phyloP scores from a whole-genome alignment of 495 filamentous ascomycete genomes.

The Aspergillus campestris region DNA sequence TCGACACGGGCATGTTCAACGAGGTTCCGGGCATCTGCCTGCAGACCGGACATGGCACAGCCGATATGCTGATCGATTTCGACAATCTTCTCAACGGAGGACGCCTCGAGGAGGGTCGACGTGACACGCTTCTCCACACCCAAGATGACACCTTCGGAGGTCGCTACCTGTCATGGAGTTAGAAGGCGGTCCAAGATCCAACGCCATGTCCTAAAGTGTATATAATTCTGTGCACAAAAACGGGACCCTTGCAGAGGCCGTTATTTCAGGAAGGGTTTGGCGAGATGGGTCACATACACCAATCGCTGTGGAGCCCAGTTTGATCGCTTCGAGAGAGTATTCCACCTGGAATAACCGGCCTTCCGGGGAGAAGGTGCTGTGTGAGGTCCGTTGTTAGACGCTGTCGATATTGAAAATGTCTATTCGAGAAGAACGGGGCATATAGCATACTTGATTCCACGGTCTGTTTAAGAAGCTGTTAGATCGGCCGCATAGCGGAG shows the following conservation, averaged over 20 bases:
- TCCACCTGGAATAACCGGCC: conserved; percentile 99
- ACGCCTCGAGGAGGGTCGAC: conserved; percentile 90
- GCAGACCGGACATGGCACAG: conserved; percentile 95
- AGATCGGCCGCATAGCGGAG: conserved; percentile 17
- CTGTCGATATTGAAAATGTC: neutral
- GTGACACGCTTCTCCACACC: conserved; percentile 99
- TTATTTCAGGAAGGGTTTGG: neutral
- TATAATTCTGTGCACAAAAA: neutral
- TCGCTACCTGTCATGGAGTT: conserved; percentile 58
- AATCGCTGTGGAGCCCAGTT: conserved; percentile 96
- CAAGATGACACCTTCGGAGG: conserved; percentile 84
- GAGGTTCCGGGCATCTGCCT: conserved; percentile 93
- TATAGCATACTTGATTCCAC: conserved; percentile 87
- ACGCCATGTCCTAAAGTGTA: neutral
- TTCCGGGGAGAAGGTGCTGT: conserved; percentile 98
- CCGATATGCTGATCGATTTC: conserved; percentile 98
- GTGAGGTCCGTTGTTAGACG: conserved; percentile 19
- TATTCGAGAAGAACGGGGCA: neutral
- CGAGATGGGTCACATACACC: conserved; percentile 50
- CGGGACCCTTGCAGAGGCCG: conserved; percentile 1
- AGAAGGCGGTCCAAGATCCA: conserved; percentile 9
- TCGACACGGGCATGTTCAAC: conserved; percentile 97
- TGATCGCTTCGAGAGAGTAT: conserved; percentile 99
- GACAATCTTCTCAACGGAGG: conserved; percentile 97
- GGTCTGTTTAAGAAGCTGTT: conserved; percentile 55